Evolutionary conservation across 495 filamentous ascomycete species (phyloP).

Genomic region (Pyrenula aspistea): DNA sequence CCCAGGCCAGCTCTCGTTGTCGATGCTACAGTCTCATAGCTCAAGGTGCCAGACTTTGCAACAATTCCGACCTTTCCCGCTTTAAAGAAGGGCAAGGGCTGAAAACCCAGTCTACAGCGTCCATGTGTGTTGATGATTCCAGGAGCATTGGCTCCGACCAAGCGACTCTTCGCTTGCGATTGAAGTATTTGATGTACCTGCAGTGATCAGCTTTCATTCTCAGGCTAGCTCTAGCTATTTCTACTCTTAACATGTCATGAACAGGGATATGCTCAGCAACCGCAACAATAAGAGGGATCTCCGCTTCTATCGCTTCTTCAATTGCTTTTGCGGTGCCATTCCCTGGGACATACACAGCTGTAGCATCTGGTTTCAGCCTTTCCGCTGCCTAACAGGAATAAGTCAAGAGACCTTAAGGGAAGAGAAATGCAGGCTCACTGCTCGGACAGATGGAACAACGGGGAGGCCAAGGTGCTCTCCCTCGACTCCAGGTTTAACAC

Average conservation of each 20-base stretch:
- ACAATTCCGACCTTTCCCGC: conserved; percentile 71
- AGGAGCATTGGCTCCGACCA: conserved; percentile 79
- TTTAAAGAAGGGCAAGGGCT: conserved; percentile 64
- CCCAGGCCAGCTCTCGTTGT: conserved; percentile 72
- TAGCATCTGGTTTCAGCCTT: conserved; percentile 68
- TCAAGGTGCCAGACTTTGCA: conserved; percentile 79
- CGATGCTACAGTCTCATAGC: conserved; percentile 79
- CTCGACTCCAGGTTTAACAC: conserved; percentile 65
- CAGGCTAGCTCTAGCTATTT: conserved; percentile 7
- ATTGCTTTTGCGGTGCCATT: conserved; percentile 67
- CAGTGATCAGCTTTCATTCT: conserved; percentile 1
- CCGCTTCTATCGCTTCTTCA: conserved; percentile 79
- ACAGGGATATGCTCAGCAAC: conserved; percentile 88
- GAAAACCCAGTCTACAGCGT: conserved; percentile 76
- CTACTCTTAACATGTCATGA: conserved; percentile 71
- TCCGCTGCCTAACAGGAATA: conserved; percentile 51
- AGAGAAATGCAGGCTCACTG: conserved; percentile 25
- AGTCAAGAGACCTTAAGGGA: conserved; percentile 2
- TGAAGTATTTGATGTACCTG: conserved; percentile 66
- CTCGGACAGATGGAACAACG: conserved; percentile 59
- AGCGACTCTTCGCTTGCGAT: conserved; percentile 66
- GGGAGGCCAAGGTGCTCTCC: conserved; percentile 75
- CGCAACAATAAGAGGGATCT: conserved; percentile 76
- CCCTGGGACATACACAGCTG: conserved; percentile 77
- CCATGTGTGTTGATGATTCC: conserved; percentile 79